Percentiles rank a stretch among this genome's conserved stretches.
phyloP scores from a whole-genome alignment of 371 early-diverging fungal genomes.

The Mucor indicus region DNA sequence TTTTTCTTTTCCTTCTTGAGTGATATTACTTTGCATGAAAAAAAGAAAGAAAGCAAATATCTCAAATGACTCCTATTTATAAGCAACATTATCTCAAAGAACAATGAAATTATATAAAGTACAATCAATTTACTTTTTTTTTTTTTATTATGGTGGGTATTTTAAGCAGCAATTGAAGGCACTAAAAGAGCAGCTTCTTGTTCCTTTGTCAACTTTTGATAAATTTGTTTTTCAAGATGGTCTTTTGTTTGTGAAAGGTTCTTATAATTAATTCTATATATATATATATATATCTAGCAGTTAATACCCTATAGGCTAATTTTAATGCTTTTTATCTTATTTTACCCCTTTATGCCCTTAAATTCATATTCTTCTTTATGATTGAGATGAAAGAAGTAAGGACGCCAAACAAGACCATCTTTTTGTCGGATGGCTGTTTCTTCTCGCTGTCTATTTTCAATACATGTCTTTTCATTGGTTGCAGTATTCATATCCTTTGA shows the following conservation, averaged over 20 bases:
- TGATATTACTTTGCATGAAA: too few relatives aligned
- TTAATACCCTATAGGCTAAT: too few relatives aligned
- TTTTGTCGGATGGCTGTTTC: slow-evolving; percentile 60
- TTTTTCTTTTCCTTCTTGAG: too few relatives aligned
- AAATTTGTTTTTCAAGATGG: slow-evolving; percentile 2
- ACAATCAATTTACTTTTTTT: neutral
- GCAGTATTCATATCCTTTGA: slow-evolving; percentile 64
- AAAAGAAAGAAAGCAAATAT: neutral
- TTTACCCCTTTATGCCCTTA: slow-evolving; percentile 16
- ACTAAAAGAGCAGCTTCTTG: neutral
- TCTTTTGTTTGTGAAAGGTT: slow-evolving; percentile 3
- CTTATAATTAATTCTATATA: slow-evolving; percentile 4
- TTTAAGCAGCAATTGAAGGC: too few relatives aligned
- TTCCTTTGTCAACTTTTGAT: neutral
- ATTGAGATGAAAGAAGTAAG: slow-evolving; percentile 51
- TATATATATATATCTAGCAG: too few relatives aligned
- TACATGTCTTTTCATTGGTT: slow-evolving; percentile 61
- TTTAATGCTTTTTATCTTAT: too few relatives aligned
- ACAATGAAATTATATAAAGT: neutral
- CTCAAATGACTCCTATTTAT: neutral
- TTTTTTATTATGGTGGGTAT: too few relatives aligned
- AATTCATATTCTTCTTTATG: slow-evolving; percentile 25
- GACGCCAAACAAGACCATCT: slow-evolving; percentile 54
- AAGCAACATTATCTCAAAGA: neutral
- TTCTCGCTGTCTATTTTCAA: slow-evolving; percentile 71